These are phyloP conservation scores for Stachybotrys echinatus DNA, from an alignment of 2,329 filamentous ascomycete genomes.

Conservation along the genomic window DNA sequence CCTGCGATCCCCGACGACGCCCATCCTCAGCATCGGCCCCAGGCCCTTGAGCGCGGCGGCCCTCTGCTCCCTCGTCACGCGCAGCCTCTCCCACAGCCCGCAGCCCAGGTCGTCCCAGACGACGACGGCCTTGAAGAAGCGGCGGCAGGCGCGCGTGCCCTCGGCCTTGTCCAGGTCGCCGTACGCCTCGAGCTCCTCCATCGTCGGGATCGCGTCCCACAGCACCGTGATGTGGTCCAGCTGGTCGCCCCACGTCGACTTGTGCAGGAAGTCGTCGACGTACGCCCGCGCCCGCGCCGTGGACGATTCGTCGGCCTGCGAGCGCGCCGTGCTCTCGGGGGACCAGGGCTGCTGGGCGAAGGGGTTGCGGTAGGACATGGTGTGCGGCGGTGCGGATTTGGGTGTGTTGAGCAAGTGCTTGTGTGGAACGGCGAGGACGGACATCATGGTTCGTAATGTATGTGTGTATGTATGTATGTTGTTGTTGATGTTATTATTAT, in stretches of 20 bases:
- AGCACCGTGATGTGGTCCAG: conserved; percentile 26
- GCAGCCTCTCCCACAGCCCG: conserved; percentile 24
- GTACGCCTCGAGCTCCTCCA: conserved; percentile 26
- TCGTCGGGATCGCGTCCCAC: conserved; percentile 25
- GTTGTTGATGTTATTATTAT: too few species aligned
- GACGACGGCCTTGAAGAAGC: conserved; percentile 31
- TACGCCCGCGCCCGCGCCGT: conserved; percentile 24
- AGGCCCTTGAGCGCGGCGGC: conserved; percentile 4
- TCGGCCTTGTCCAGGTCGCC: conserved; percentile 25
- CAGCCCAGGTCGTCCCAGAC: conserved; percentile 32
- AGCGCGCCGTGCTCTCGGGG: too few species aligned
- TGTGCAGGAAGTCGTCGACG: conserved; percentile 22
- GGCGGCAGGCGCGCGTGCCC: conserved; percentile 28
- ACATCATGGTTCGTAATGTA: too few species aligned
- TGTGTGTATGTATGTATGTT: too few species aligned
- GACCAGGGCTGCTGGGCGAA: conserved; percentile 13
- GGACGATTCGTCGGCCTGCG: conserved; percentile 23
- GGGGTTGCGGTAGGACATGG: not conserved
- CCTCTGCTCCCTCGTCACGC: conserved; percentile 10
- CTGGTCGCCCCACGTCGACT: conserved; percentile 22
- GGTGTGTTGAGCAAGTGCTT: not conserved
- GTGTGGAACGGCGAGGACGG: not conserved
- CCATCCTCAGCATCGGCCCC: conserved; percentile 1
- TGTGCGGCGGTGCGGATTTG: not conserved
- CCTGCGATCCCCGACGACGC: not conserved